Conservation (phyloP, 495 filamentous ascomycete genomes). For the Penicillium steckii region DNA sequence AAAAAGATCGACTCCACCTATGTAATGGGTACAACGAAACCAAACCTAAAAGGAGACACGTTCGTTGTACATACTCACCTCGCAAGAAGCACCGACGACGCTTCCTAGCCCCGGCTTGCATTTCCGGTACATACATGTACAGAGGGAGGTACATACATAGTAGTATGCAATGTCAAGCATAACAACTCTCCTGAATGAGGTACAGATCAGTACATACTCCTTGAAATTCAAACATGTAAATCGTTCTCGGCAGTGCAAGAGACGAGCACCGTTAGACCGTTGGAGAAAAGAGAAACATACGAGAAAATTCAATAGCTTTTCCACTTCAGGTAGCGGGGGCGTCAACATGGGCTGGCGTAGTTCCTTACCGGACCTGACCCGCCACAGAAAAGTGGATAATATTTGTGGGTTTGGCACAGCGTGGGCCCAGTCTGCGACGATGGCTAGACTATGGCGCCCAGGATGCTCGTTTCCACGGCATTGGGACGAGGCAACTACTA, state of each 20-base stretch:
- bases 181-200: background rate
- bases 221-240: too few relatives aligned
- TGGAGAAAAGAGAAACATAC: constrained; percentile 5
- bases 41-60: constrained; percentile 4
- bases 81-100: background rate
- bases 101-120: background rate
- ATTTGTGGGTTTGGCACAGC: background rate
- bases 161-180: background rate
- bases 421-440: background rate
- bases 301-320: background rate
- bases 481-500: background rate
- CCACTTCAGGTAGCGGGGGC: constrained; percentile 1
- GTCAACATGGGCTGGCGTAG: background rate
- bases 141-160: too few relatives aligned
- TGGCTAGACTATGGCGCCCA: background rate
- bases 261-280: constrained; percentile 21
- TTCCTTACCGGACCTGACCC: background rate
- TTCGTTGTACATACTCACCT: constrained; percentile 6
- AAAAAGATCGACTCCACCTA: background rate
- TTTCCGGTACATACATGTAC: background rate
- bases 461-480: background rate
- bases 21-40: constrained; percentile 1
- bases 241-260: constrained; percentile 14
- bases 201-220: background rate
- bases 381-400: background rate